Conservation (phyloP, 306 rosid species). For the barrel medic (Medicago truncatula) region DNA sequence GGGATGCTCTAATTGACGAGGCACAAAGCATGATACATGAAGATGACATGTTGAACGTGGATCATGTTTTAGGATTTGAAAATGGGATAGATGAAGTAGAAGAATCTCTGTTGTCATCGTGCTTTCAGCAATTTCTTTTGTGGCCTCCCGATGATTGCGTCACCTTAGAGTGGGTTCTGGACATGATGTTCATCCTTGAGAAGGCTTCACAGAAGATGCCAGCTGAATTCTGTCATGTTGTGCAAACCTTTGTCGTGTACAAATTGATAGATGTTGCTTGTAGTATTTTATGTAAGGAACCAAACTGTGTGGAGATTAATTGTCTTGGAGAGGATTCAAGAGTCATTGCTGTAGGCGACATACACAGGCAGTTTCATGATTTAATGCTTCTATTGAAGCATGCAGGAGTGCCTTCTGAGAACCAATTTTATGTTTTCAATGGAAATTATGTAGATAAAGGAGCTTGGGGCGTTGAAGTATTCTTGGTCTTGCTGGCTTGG, state of each 20-base stretch:
- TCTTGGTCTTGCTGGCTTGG: conserved; percentile 84
- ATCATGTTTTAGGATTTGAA: conserved; percentile 50
- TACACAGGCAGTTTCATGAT: conserved; percentile 85
- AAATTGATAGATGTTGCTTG: conserved; percentile 61
- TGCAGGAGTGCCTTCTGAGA: conserved; percentile 77
- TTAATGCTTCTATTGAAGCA: conserved; percentile 64
- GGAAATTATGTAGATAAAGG: conserved; percentile 87
- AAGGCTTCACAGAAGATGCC: conserved; percentile 58
- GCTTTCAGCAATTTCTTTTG: conserved; percentile 51
- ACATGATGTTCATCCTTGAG: conserved; percentile 67
- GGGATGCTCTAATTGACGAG: conserved; percentile 51
- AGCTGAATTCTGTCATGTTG: conserved; percentile 54
- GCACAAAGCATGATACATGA: conserved; percentile 43
- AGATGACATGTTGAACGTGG: conserved; percentile 48
- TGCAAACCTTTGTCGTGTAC: conserved; percentile 63
- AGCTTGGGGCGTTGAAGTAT: conserved; percentile 86
- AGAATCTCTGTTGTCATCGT: conserved; percentile 49
- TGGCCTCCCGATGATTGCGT: conserved; percentile 77
- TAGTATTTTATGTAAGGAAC: conserved; percentile 65
- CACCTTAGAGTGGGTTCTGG: conserved; percentile 77
- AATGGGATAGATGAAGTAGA: conserved; percentile 53
- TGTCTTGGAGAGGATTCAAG: conserved; percentile 70
- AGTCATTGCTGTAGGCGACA: conserved; percentile 81
- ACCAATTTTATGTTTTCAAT: conserved; percentile 75
- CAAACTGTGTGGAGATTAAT: conserved; percentile 76